These are phyloP conservation scores for Hansenula lynferdii DNA, from an alignment of 1,139 yeast species.

Conservation along the genomic window DNA sequence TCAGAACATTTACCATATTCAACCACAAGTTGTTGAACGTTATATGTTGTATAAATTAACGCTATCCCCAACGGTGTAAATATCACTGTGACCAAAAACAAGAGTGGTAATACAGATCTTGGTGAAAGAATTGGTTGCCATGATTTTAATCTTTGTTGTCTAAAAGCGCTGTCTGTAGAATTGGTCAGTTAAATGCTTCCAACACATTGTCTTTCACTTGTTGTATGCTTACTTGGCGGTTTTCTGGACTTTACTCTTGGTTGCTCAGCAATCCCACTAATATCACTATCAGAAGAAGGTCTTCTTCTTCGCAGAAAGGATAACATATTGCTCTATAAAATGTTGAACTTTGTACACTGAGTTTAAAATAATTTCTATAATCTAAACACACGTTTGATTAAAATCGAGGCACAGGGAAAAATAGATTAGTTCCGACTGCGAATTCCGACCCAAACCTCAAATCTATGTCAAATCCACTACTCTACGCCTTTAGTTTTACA, in stretches of 20 bases:
- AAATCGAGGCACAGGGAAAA: too few species aligned
- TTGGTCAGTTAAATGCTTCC: slow-evolving; percentile 5
- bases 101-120: slow-evolving; percentile 65
- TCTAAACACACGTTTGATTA: too few species aligned
- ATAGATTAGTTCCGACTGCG: too few species aligned
- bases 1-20: slow-evolving; percentile 55
- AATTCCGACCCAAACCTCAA: too few species aligned
- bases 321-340: too few species aligned
- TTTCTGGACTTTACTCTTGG: slow-evolving; percentile 21
- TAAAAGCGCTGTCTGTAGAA: slow-evolving; percentile 68
- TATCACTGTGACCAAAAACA: slow-evolving; percentile 56
- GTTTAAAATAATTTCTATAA: too few species aligned
- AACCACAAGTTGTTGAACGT: slow-evolving; percentile 53
- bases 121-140: slow-evolving; percentile 85
- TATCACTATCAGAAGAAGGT: slow-evolving; percentile 17
- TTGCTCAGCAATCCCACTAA: slow-evolving; percentile 17
- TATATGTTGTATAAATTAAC: slow-evolving; percentile 50
- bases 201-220: too few species aligned
- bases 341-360: too few species aligned
- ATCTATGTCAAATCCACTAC: too few species aligned
- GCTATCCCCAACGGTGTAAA: slow-evolving; percentile 77
- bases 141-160: slow-evolving; percentile 72
- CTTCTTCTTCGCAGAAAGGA: slow-evolving; percentile 21
- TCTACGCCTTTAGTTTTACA: too few species aligned
- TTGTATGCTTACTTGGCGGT: slow-evolving; percentile 25